These are phyloP conservation scores for Ustilago lituana DNA, from an alignment of 1,284 basidiomycete genomes.

Conservation along the genomic window DNA sequence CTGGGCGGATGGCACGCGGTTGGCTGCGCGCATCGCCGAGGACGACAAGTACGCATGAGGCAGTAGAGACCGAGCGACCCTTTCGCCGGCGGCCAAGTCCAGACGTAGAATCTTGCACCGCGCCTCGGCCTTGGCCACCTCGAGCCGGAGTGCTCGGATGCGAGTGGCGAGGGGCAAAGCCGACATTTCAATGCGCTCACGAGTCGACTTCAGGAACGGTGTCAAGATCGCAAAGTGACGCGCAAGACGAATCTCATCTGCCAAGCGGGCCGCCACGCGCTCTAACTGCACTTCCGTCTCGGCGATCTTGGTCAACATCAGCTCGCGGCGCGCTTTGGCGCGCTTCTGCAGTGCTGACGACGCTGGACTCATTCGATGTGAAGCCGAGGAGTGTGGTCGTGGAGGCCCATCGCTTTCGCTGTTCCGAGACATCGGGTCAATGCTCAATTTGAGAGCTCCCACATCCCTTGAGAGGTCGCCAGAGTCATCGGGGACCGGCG, in stretches of 20 bases:
- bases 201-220: constrained; percentile 59
- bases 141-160: constrained; percentile 49
- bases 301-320: constrained; percentile 68
- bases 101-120: constrained; percentile 44
- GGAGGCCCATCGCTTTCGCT: constrained; percentile 22
- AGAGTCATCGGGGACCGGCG: constrained; percentile 19
- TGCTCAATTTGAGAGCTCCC: constrained; percentile 5
- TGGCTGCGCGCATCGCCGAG: constrained; percentile 33
- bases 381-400: constrained; percentile 40
- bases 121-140: constrained; percentile 49
- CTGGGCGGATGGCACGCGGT: constrained; percentile 25
- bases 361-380: constrained; percentile 29
- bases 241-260: constrained; percentile 55
- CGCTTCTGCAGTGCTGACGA: constrained; percentile 39
- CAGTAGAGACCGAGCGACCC: constrained; percentile 26
- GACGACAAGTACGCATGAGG: constrained; percentile 32
- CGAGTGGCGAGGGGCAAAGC: constrained; percentile 47
- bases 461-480: constrained; percentile 27
- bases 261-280: constrained; percentile 28
- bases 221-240: constrained; percentile 59
- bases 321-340: constrained; percentile 34
- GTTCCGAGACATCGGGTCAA: constrained; percentile 15
- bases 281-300: constrained; percentile 84
- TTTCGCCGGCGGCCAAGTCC: constrained; percentile 51
- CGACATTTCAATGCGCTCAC: constrained; percentile 59